These are phyloP conservation scores for Nakaseomyces glabratus DNA, from an alignment of 1,139 yeast genomes.

Conservation along the genomic window DNA sequence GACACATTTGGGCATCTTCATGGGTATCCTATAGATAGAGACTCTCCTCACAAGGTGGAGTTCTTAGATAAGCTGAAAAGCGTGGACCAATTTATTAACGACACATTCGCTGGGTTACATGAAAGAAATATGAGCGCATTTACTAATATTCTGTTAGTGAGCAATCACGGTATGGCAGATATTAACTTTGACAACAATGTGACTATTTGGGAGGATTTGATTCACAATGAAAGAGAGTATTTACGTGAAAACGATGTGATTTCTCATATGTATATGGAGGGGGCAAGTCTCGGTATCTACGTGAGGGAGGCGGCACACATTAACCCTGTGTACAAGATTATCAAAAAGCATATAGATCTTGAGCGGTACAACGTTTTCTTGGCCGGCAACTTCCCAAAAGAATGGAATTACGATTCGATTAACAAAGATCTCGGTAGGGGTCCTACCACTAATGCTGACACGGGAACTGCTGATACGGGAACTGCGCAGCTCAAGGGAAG, in stretches of 20 bases:
- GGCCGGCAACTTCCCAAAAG: constrained; percentile 52
- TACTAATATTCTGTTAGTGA: constrained; percentile 66
- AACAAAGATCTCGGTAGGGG: neutral
- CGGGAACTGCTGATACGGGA: no score
- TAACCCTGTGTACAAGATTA: constrained; percentile 13
- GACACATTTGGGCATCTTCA: constrained; percentile 65
- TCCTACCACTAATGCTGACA: neutral
- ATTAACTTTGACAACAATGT: constrained; percentile 6
- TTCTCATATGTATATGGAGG: constrained; percentile 8
- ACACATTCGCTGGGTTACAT: constrained; percentile 40
- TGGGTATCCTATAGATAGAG: constrained; percentile 36
- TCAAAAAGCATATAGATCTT: constrained; percentile 9
- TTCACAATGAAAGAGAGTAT: constrained; percentile 7
- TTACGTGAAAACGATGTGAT: constrained; percentile 6
- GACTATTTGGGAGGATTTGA: constrained; percentile 7
- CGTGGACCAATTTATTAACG: constrained; percentile 58
- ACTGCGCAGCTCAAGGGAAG: no score
- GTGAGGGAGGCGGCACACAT: constrained; percentile 5
- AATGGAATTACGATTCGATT: constrained; percentile 53
- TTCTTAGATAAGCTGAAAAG: constrained; percentile 33
- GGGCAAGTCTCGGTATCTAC: constrained; percentile 6
- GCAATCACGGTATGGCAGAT: constrained; percentile 77
- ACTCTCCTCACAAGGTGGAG: constrained; percentile 46
- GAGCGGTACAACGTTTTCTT: constrained; percentile 42
- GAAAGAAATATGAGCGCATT: constrained; percentile 51